phyloP scores from a whole-genome alignment of 768 basidiomycete genomes.

The Tricholoma bakamatsutake region DNA sequence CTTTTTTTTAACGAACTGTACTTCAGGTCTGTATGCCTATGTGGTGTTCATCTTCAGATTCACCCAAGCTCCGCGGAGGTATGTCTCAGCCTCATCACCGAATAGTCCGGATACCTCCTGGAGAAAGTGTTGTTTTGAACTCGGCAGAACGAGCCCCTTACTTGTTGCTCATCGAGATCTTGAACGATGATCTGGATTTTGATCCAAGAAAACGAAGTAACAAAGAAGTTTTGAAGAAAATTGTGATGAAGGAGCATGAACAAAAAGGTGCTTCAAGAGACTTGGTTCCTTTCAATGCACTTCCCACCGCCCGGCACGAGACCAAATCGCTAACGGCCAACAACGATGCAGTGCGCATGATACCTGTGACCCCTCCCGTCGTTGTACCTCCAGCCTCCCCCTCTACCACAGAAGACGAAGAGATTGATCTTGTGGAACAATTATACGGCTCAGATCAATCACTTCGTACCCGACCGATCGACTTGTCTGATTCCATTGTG shows the following conservation, averaged over 20 bases:
- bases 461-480: slow-evolving; percentile 61
- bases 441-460: slow-evolving; percentile 78
- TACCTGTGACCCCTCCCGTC: slow-evolving; percentile 19
- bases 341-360: slow-evolving; percentile 25
- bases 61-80: slow-evolving; percentile 31
- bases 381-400: slow-evolving; percentile 18
- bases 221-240: slow-evolving; percentile 77
- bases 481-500: slow-evolving; percentile 81
- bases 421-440: slow-evolving; percentile 96
- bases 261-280: slow-evolving; percentile 53
- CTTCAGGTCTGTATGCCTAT: slow-evolving; percentile 78
- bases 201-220: slow-evolving; percentile 80
- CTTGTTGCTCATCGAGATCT: slow-evolving; percentile 85
- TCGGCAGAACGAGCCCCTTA: slow-evolving; percentile 96
- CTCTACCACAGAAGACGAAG: slow-evolving; percentile 56
- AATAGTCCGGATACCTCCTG: slow-evolving; percentile 94
- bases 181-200: slow-evolving; percentile 88
- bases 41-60: slow-evolving; percentile 78
- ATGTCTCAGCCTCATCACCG: slow-evolving; percentile 74
- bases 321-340: slow-evolving; percentile 17
- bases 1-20: neutral
- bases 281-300: slow-evolving; percentile 37
- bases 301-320: slow-evolving; percentile 16
- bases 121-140: slow-evolving; percentile 96
- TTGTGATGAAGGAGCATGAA: slow-evolving; percentile 61